Evolutionary conservation across 2,329 filamentous ascomycete genomes (phyloP).

Genomic region (Calonectria honghensis): DNA sequence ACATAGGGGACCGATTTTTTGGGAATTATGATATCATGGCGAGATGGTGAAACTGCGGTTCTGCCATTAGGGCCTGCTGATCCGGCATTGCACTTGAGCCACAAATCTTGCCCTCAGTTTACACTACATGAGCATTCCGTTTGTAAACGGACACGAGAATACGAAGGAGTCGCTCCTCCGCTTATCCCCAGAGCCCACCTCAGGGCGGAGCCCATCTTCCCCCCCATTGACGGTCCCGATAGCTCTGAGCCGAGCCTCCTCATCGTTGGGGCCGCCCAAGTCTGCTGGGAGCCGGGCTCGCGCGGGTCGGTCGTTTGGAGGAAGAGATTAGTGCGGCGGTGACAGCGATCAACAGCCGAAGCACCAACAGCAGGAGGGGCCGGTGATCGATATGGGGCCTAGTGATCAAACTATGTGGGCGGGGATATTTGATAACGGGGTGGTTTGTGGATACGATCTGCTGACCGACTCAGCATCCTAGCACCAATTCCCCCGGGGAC

Average conservation of each 20-base stretch:
- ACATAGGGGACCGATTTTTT: constrained; percentile 21
- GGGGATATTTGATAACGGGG: constrained; percentile 21
- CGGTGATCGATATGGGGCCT: constrained; percentile 20
- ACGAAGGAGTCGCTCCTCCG: neutral
- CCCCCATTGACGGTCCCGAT: neutral
- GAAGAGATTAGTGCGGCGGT: constrained; percentile 24
- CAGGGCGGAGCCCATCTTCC: neutral
- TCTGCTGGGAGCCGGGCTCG: neutral
- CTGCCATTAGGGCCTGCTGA: neutral
- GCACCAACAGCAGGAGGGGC: constrained; percentile 9
- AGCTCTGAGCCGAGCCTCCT: neutral
- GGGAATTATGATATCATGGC: constrained; percentile 22
- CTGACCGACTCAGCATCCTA: constrained; percentile 37
- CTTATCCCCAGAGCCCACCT: neutral
- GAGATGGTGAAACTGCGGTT: neutral
- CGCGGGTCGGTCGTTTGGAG: constrained; percentile 10
- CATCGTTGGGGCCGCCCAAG: neutral
- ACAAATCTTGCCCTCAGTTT: neutral
- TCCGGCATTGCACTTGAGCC: neutral
- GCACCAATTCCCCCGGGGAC: constrained; percentile 17
- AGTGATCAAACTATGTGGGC: constrained; percentile 34
- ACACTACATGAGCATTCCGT: neutral
- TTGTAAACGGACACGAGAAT: neutral
- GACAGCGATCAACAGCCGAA: constrained; percentile 8
- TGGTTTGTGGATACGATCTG: constrained; percentile 34